Base-by-base conservation (phyloP, 306 rosid species). In the Phaseolus lunatus region DNA sequence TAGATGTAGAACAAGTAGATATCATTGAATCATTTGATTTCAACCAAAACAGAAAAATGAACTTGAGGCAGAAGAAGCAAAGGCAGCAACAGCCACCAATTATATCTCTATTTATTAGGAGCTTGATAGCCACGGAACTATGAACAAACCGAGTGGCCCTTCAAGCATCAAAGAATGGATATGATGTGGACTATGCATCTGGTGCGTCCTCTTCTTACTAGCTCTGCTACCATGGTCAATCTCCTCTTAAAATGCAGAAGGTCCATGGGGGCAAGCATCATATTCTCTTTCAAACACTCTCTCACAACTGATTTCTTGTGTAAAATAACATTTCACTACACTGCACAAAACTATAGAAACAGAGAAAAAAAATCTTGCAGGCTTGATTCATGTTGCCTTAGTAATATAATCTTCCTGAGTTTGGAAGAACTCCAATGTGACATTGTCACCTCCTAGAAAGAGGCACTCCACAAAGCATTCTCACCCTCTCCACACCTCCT, bases 401-500 rank as follows among this genome's bases (percentile, higher is more conserved):
- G 75, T 81, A 52, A 19, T 74, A 23, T 74, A 53, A 67, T 85
- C 86, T 83, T 92, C 98, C 90, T 1, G 89, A 88, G 96, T 56
- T 88, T 23, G 96, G 95, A 90, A 90, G 96, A 82, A 81, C 56
- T 75, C 48, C 52, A 77, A 16, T 39, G n/a, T n/a, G n/a, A n/a
- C n/a, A n/a, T n/a, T n/a, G 80, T 77, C 35, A 23, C 78, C 33
- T 33, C 71, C 56, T 84, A 88, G 87, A 95, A 92, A 67, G 97
- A 67, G 73, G 97, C 92, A 78, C 91, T 90, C 99, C 99, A 96
- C 65, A 96, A 83, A 68, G 92, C 89, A 29, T 88, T 89, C 72
- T 93, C 99, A 9, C 96, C 97, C 85, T 96, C 99, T 31, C 99
- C 97, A 11, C 99, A 96, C 37, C 99, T 92, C 43, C 91, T 81